These are phyloP conservation scores for Scolecobasidium constrictum DNA, from an alignment of 2,329 filamentous ascomycete genomes.

Conservation along the genomic window DNA sequence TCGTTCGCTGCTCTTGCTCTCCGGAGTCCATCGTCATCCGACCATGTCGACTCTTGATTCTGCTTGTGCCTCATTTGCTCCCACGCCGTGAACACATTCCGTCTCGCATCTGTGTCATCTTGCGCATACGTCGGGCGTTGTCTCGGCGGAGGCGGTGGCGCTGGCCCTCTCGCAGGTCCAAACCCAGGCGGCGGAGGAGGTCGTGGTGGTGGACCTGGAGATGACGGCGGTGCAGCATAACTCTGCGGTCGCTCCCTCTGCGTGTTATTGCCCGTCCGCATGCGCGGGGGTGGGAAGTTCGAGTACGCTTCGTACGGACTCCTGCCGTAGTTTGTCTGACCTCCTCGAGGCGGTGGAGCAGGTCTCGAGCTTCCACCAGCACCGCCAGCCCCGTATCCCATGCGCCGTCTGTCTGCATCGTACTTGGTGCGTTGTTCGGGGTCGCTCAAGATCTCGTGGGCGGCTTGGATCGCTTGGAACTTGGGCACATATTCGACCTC, in stretches of 20 bases:
- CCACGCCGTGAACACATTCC: conserved; percentile 27
- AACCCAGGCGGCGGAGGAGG: conserved; percentile 11
- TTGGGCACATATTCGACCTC: conserved; percentile 70
- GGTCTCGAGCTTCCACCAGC: not conserved
- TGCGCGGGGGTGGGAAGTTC: conserved; percentile 8
- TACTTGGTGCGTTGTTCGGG: conserved; percentile 48
- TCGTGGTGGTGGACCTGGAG: conserved; percentile 8
- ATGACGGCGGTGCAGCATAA: conserved; percentile 4
- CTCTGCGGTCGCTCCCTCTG: conserved; percentile 9
- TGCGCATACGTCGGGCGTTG: conserved; percentile 15
- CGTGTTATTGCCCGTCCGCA: conserved; percentile 1
- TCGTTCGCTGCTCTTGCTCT: conserved; percentile 9
- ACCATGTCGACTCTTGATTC: conserved; percentile 15
- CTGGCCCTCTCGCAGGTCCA: not conserved
- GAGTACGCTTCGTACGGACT: conserved; percentile 8
- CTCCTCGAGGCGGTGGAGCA: not conserved
- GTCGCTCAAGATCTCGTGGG: conserved; percentile 65
- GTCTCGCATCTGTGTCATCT: conserved; percentile 20
- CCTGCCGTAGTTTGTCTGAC: conserved; percentile 3
- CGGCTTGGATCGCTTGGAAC: conserved; percentile 79
- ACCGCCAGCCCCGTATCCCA: conserved; percentile 11
- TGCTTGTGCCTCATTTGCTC: conserved; percentile 22
- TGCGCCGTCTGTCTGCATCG: conserved; percentile 47
- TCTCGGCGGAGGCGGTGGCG: not conserved
- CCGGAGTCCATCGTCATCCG: conserved; percentile 8